Conservation (phyloP, 2,329 filamentous ascomycete genomes). For the Juglanconis sp. region DNA sequence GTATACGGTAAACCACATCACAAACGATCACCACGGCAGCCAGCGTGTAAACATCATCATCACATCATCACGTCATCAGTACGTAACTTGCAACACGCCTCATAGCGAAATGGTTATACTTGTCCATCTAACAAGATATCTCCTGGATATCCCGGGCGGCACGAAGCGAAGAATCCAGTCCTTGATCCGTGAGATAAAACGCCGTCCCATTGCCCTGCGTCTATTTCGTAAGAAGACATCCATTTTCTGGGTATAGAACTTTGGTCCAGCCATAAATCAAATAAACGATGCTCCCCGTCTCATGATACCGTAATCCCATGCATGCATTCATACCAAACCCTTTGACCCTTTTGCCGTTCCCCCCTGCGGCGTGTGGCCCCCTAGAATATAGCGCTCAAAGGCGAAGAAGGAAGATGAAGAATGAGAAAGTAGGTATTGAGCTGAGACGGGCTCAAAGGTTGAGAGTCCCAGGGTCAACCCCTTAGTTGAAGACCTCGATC, state of each 20-base stretch:
- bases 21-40: too few species aligned
- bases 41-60: too few species aligned
- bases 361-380: neutral
- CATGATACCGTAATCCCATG: neutral
- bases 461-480: neutral
- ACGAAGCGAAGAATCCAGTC: neutral
- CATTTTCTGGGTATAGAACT: slow-evolving; percentile 7
- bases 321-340: neutral
- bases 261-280: neutral
- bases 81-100: too few species aligned
- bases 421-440: neutral
- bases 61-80: too few species aligned
- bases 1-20: too few species aligned
- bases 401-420: neutral
- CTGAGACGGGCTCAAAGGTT: neutral
- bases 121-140: neutral
- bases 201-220: neutral
- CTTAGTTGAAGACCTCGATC: slow-evolving; percentile 8
- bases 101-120: neutral
- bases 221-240: neutral
- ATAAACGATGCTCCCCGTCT: neutral
- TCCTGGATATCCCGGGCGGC: neutral
- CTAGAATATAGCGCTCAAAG: neutral
- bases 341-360: neutral
- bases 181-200: neutral